A percentile compares a stretch with the other conserved stretches of the same genome.
These are phyloP conservation scores for Aspergillus calidoustus DNA, from an alignment of 2,329 filamentous ascomycete genomes.

Conservation along the genomic window DNA sequence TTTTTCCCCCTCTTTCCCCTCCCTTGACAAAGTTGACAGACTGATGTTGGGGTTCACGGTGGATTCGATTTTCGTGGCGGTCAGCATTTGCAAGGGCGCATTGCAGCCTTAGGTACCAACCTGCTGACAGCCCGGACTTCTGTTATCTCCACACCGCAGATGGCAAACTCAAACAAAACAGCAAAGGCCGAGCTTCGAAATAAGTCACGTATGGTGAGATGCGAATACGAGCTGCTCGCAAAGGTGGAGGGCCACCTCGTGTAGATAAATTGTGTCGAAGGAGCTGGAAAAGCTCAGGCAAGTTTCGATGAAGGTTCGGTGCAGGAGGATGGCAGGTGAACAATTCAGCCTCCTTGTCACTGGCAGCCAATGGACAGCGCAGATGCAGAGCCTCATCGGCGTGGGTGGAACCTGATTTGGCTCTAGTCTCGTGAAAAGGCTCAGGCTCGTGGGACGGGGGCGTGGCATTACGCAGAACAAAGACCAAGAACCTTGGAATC, in stretches of 20 bases:
- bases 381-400: constrained; percentile 25
- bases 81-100: constrained; percentile 14
- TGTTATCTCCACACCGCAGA: background rate
- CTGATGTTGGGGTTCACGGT: constrained; percentile 2
- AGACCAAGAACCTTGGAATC: background rate
- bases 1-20: background rate
- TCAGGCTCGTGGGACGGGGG: constrained; percentile 24
- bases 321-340: constrained; percentile 22
- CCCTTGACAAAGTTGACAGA: background rate
- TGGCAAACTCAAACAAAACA: background rate
- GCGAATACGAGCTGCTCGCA: background rate
- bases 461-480: constrained; percentile 18
- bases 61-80: constrained; percentile 13
- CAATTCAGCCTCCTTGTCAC: constrained; percentile 30
- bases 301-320: constrained; percentile 29
- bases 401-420: constrained; percentile 20
- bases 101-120: constrained; percentile 22
- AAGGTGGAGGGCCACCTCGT: background rate
- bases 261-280: background rate
- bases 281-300: constrained; percentile 8
- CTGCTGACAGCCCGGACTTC: constrained; percentile 1
- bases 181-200: background rate
- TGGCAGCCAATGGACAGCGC: constrained; percentile 23
- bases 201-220: background rate
- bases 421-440: constrained; percentile 20